These are phyloP conservation scores for Guadua angustifolia DNA, from an alignment of 176 grass and related monocot species.

Conservation along the genomic window DNA sequence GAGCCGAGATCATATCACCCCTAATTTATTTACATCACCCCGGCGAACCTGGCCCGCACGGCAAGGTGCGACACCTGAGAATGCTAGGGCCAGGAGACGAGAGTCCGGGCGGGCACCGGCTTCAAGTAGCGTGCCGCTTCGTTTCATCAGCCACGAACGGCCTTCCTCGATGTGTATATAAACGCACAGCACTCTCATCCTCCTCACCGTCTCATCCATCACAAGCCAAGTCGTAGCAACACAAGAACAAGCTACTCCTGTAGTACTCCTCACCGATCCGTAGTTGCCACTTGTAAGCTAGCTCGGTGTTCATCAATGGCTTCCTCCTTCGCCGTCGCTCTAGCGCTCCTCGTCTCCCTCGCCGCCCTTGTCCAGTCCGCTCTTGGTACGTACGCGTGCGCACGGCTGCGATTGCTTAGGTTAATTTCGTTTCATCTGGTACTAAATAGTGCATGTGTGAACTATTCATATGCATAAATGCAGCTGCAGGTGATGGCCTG, in stretches of 20 bases:
- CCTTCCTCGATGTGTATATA: background rate
- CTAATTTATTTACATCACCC: no score
- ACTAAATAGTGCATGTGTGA: background rate
- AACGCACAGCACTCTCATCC: background rate
- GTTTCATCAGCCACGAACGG: background rate
- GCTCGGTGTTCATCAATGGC: slow-evolving; percentile 17
- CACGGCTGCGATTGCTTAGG: background rate
- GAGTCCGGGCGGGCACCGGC: background rate
- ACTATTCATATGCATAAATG: background rate
- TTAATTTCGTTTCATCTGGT: background rate
- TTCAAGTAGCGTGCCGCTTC: slow-evolving; percentile 9
- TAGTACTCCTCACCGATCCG: no score
- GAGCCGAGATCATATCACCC: no score
- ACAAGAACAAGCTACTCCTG: background rate
- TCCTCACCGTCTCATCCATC: background rate
- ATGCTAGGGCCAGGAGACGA: background rate
- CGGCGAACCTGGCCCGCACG: background rate
- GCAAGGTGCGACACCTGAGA: background rate
- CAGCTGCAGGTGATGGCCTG: slow-evolving; percentile 30
- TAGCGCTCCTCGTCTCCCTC: slow-evolving; percentile 36
- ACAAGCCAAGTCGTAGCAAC: background rate
- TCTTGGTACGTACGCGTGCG: slow-evolving; percentile 2
- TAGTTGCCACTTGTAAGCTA: background rate
- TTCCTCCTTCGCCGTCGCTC: slow-evolving; percentile 3
- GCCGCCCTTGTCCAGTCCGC: background rate